phyloP scores from a whole-genome alignment of 1,284 basidiomycete genomes.

The Pseudozyma pruni region DNA sequence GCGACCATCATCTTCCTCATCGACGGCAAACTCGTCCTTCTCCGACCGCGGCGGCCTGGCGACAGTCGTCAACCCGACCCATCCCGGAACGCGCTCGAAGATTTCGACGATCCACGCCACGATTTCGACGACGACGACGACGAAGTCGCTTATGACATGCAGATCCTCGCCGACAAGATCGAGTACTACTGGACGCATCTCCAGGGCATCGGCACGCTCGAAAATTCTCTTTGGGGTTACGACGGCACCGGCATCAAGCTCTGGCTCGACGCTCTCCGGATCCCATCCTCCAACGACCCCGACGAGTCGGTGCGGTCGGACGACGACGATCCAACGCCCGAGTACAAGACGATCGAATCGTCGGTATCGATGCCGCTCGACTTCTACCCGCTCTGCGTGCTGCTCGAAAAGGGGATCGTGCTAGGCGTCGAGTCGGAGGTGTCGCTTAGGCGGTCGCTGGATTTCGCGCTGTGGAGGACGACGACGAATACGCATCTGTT shows the following conservation, averaged over 20 bases:
- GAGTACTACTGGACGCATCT: constrained; percentile 99
- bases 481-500: constrained; percentile 94
- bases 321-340: constrained; percentile 51
- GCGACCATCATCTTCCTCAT: constrained; percentile 97
- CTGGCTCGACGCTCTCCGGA: constrained; percentile 93
- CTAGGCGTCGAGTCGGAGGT: constrained; percentile 93
- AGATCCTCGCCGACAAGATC: constrained; percentile 92
- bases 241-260: constrained; percentile 88
- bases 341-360: constrained; percentile 81
- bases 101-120: constrained; percentile 26
- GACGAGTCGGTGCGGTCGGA: constrained; percentile 14
- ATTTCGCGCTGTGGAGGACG: constrained; percentile 92
- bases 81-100: constrained; percentile 8
- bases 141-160: constrained; percentile 97
- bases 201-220: constrained; percentile 87
- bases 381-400: constrained; percentile 93
- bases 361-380: constrained; percentile 89
- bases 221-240: constrained; percentile 97
- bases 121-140: constrained; percentile 74
- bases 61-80: constrained; percentile 2
- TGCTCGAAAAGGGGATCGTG: constrained; percentile 98
- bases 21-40: constrained; percentile 87
- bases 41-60: constrained; percentile 71
- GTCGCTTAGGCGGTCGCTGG: constrained; percentile 79
- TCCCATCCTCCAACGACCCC: constrained; percentile 70